These are phyloP conservation scores for Danielia reshetovae DNA, from an alignment of 805 yeast genomes.

Conservation along the genomic window DNA sequence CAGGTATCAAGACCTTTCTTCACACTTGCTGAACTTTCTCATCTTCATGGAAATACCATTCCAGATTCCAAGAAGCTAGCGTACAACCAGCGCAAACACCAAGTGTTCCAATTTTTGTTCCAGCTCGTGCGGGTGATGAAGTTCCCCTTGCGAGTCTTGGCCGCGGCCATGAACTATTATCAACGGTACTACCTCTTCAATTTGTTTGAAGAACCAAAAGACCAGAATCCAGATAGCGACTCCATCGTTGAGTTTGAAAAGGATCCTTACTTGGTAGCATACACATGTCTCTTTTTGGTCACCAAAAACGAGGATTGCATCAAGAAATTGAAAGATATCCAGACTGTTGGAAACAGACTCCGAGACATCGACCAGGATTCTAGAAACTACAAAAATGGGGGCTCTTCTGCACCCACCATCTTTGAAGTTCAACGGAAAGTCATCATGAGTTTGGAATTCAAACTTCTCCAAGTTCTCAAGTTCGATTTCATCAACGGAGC, in stretches of 20 bases:
- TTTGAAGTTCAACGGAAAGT: slow-evolving; percentile 55
- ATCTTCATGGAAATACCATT: slow-evolving; percentile 50
- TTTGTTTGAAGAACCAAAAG: slow-evolving; percentile 40
- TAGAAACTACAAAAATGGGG: slow-evolving; percentile 16
- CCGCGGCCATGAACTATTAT: slow-evolving; percentile 66
- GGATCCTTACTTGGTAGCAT: slow-evolving; percentile 58
- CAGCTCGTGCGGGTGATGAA: slow-evolving; percentile 51
- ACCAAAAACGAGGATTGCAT: slow-evolving; percentile 81
- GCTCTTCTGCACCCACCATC: slow-evolving; percentile 11
- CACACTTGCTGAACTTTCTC: slow-evolving; percentile 49
- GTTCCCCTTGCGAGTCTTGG: slow-evolving; percentile 67
- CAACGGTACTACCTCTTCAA: slow-evolving; percentile 70
- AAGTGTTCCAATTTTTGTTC: slow-evolving; percentile 51
- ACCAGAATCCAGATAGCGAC: slow-evolving; percentile 19
- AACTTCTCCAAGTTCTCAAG: slow-evolving; percentile 67
- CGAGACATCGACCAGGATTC: slow-evolving; percentile 35
- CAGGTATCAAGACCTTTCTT: slow-evolving; percentile 61
- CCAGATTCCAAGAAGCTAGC: slow-evolving; percentile 41
- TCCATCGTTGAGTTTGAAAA: slow-evolving; percentile 24
- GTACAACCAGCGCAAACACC: slow-evolving; percentile 49
- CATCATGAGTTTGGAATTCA: slow-evolving; percentile 61
- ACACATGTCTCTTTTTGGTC: slow-evolving; percentile 66
- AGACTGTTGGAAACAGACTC: slow-evolving; percentile 44
- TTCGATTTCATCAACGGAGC: slow-evolving; percentile 75
- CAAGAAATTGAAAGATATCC: slow-evolving; percentile 65